Evolutionary conservation across 805 yeast genomes (phyloP).

Genomic region (Maudiozyma bulderi): DNA sequence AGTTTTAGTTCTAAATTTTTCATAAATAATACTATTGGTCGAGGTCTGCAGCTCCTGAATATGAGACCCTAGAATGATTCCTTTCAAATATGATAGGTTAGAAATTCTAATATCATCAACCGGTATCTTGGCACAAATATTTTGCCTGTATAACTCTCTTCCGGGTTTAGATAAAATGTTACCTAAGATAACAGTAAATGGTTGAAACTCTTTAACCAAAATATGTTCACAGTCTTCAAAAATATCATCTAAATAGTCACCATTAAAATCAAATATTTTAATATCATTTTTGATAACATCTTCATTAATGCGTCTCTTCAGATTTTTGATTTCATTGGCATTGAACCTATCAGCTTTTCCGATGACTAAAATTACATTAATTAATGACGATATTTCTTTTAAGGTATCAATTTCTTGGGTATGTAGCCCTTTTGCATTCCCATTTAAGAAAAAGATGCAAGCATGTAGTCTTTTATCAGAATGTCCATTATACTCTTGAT

Average conservation of each 20-base stretch:
- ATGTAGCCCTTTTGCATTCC: constrained; percentile 40
- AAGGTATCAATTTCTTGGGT: constrained; percentile 56
- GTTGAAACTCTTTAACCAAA: constrained; percentile 40
- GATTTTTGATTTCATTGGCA: constrained; percentile 43
- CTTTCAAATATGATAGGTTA: constrained; percentile 63
- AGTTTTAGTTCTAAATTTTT: constrained; percentile 65
- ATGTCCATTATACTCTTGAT: constrained; percentile 31
- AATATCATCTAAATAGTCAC: constrained; percentile 29
- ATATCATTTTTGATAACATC: constrained; percentile 52
- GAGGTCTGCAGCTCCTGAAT: constrained; percentile 72
- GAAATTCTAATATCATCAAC: constrained; percentile 50
- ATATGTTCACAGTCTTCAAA: constrained; percentile 22
- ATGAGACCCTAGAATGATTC: constrained; percentile 66
- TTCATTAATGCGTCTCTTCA: constrained; percentile 44
- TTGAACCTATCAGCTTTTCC: constrained; percentile 76
- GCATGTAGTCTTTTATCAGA: constrained; percentile 72
- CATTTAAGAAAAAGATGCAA: constrained; percentile 65
- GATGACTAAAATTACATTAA: constrained; percentile 76
- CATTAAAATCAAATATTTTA: constrained; percentile 63
- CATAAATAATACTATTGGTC: constrained; percentile 69
- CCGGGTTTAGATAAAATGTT: constrained; percentile 19
- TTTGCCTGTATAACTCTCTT: constrained; percentile 35
- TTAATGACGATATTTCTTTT: constrained; percentile 57
- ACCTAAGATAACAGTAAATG: constrained; percentile 61
- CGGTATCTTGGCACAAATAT: constrained; percentile 60